Evolutionary conservation across 768 basidiomycete genomes (phyloP), one percentile per base, ranked within the genome.

Genomic region (Austroboletus eburneus): DNA sequence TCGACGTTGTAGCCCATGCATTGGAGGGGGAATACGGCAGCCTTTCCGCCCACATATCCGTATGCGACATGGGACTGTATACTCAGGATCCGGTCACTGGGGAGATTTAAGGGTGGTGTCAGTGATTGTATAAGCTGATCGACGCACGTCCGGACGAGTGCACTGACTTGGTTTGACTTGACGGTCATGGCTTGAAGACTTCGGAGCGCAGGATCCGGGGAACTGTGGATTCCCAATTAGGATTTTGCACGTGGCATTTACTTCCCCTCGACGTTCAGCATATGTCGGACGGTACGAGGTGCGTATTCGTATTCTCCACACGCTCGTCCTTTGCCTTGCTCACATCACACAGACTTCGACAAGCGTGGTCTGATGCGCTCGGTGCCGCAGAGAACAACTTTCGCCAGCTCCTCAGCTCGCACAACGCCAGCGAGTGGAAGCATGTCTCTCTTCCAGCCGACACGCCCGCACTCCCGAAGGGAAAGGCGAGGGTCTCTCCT

Each of bases 1-100:
- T 99, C 96, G 37, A 98, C 94, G 55, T 99, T 92, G 67, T 86
- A 98, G 10, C 92, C 95, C 37, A 98, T 78, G 50, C 75, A 90
- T 74, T 80, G 95, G 54, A 81, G 80, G 1, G 85, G 83, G 57
- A 87, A 87, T 5, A 81, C 77, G 0, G 86, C 85, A 9, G 85
- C 85, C 62, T 87, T 88, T 22, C 84, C 83, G 48, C 94, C 95
- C 7, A 94, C 95, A 59, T 95, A 97, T 39, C 95, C 95, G 54
- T 84, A 91, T 9, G 86, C 81, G 48, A 97, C 95, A 58, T 97
- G 95, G 3, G 88, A 91, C 58, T 98, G 95, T 41, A 97, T 80
- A 57, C 90, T 92, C 34, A 97, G 73, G 9, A 98, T 78, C 21
- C 93, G 75, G 41, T 77, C 77, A 20, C 52, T 62, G 20, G 22